Base-by-base conservation (phyloP, 1,139 yeast species). In the Hanseniaspora gamundiae region DNA sequence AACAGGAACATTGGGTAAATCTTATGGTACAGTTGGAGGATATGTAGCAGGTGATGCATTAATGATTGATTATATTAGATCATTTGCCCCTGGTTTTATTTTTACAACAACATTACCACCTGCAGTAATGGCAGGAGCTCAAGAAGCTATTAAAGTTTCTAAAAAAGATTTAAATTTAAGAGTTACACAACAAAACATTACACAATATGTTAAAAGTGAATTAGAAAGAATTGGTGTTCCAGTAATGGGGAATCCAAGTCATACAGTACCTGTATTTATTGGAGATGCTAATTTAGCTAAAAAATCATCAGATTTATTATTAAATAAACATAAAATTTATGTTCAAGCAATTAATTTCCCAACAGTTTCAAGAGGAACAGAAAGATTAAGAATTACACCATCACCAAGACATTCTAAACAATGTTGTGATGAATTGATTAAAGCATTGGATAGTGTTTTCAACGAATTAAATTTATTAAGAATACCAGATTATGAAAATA, bases 331-430 rank as follows among this genome's bases (percentile, higher is more conserved):
- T 66, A 73, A 76, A 54, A 88, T 91, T 60, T 91, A 91, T 60
- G 98, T 93, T 42, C 99, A 91, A 68, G 95, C 97, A 45, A 91
- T 91, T 64, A 91, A 91, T 69, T 91, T 83, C 77, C 99, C 99
- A 46, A 91, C 98, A 24, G 98, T 91, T 47, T 83, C 96, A 35
- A 80, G 85, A 58, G 98, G 98, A 49, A 80, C 87, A 52, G 99
- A 91, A 68, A 79, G 98, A 62, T 76, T 91, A 60, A 79, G 99
- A 67, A 80, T 91, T 59, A 91, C 98, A 17, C 97, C 99, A 44
- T 88, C 98, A 38, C 99, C 99, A 36, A 97, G 96, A 45, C 99
- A 91, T 64, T 76, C 78, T 28, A 71, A 78, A 47, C 82, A 80
- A 49, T 71, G 85, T 46, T 74, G 91, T 47, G 85, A 87, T 60